These are phyloP conservation scores for Vitis labrusca DNA, from an alignment of 164 flowering plant genomes.

Conservation along the genomic window DNA sequence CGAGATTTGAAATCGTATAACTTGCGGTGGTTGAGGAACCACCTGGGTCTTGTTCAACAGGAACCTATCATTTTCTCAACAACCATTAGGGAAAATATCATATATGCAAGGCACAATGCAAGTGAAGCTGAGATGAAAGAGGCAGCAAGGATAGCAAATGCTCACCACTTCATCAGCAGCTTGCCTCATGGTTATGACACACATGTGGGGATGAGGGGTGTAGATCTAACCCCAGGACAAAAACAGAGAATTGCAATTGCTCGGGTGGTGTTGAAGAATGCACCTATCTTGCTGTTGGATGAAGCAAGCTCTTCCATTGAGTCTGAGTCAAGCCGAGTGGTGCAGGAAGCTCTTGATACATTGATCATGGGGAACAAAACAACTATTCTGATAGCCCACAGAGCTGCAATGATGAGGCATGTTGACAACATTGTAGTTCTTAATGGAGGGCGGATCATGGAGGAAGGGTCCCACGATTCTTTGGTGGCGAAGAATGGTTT, in stretches of 20 bases:
- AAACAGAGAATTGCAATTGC: slow-evolving; percentile 98
- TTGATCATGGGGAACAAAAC: slow-evolving; percentile 97
- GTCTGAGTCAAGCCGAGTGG: slow-evolving; percentile 96
- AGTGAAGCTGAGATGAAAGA: slow-evolving; percentile 96
- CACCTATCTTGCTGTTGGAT: slow-evolving; percentile 86
- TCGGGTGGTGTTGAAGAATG: slow-evolving; percentile 91
- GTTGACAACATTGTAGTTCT: slow-evolving; percentile 98
- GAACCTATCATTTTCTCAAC: slow-evolving; percentile 95
- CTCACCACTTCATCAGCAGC: slow-evolving; percentile 97
- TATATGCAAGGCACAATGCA: slow-evolving; percentile 97
- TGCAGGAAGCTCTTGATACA: slow-evolving; percentile 98
- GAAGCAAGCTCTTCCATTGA: slow-evolving; percentile 96
- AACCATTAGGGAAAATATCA: slow-evolving; percentile 87
- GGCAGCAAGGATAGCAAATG: slow-evolving; percentile 97
- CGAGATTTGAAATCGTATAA: slow-evolving; percentile 78
- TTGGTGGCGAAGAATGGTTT: slow-evolving; percentile 78
- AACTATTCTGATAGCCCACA: slow-evolving; percentile 87
- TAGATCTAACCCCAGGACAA: slow-evolving; percentile 95
- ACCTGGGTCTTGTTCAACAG: slow-evolving; percentile 91
- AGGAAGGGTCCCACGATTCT: slow-evolving; percentile 90
- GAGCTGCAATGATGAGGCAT: slow-evolving; percentile 97
- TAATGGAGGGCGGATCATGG: slow-evolving; percentile 90
- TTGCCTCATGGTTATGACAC: slow-evolving; percentile 97
- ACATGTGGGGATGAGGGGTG: slow-evolving; percentile 95
- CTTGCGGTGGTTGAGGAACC: slow-evolving; percentile 91